Evolutionary conservation across 2,329 filamentous ascomycete species (phyloP), one percentile per base, ranked within the genome.

Genomic region (Pseudonectria foliicola): DNA sequence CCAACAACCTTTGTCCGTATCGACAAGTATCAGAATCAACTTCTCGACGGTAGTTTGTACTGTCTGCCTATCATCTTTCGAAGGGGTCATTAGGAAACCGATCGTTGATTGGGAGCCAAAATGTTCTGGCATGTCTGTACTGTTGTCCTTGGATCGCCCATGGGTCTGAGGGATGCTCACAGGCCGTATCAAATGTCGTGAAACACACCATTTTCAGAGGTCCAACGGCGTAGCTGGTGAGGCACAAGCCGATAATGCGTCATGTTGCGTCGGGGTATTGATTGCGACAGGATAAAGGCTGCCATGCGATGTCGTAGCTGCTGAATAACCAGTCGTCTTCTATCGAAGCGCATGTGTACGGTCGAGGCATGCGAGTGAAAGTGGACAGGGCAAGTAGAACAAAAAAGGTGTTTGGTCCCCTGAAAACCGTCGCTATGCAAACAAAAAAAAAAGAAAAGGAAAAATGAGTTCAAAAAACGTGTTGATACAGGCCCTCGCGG

Each of bases 401-500:
- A 39, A 44, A 41, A 50, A 48, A 43, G 37, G 38, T 41, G 29
- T 28, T 37, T 35, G 36, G 45, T 45, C 40, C 43, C 33, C 18
- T 5, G 8, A 43, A 41, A 46, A 53, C 55, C 53, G 48, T 58
- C 56, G 56, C 58, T 61, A 62, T 62, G 58, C 59, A 61, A 59
- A 52, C 44, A 50, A 49, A 53, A 48, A 42, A 50, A 40, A 45
- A 54, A 45, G 49, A 43, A 46, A 43, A 48, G 43, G 49, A 40
- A 45, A 54, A 45, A 50, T 43, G 45, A 43, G 43, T 31, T 52
- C 14, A 13, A 43, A 45, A 41, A 33, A 42, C 40, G 30, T 13
- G 37, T 49, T 54, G 51, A 37, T 59, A 58, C 56, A 60, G 37
- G 44, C 43, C 44, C 49, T 31, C 36, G 37, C 34, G 27, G 35